Percentiles rank a stretch among this genome's conserved stretches.
These are phyloP conservation scores for Massarina eburnea DNA, from an alignment of 2,329 filamentous ascomycete genomes.

Conservation along the genomic window DNA sequence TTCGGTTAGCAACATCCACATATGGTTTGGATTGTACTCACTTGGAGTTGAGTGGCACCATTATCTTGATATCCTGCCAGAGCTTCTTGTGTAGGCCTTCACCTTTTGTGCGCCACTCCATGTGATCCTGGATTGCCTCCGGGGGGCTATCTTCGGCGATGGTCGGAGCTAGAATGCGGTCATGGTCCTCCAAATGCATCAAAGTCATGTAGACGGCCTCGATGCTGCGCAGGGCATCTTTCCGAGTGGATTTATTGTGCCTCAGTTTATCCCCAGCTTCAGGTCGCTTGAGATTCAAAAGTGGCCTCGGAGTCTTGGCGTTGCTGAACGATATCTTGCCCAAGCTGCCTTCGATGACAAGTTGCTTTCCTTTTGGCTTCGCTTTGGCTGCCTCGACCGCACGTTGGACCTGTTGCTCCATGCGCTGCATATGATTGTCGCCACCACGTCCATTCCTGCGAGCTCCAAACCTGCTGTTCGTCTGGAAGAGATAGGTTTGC, in stretches of 20 bases:
- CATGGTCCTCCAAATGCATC: constrained; percentile 93
- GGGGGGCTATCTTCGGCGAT: constrained; percentile 65
- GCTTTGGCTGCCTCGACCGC: constrained; percentile 97
- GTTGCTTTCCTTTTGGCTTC: constrained; percentile 95
- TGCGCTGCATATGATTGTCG: constrained; percentile 96
- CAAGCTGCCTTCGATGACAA: constrained; percentile 92
- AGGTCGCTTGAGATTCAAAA: constrained; percentile 90
- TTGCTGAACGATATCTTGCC: constrained; percentile 99
- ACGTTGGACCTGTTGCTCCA: constrained; percentile 98
- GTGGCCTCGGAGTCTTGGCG: constrained; percentile 91
- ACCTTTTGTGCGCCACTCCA: constrained; percentile 75
- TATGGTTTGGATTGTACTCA: constrained; percentile 30
- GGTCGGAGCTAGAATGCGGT: constrained; percentile 73
- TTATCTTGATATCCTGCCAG: constrained; percentile 86
- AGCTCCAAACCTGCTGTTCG: constrained; percentile 78
- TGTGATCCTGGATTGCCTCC: constrained; percentile 70
- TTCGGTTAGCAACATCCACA: constrained; percentile 13
- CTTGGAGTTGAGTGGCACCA: constrained; percentile 76
- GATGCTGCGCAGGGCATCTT: constrained; percentile 80
- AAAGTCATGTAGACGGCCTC: constrained; percentile 84
- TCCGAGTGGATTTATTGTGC: constrained; percentile 61
- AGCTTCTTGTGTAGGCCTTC: constrained; percentile 74
- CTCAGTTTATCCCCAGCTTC: constrained; percentile 62
- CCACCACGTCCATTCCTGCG: constrained; percentile 77
- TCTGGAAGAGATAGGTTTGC: constrained; percentile 96